Percentiles rank a stretch among this genome's conserved stretches.
Conservation (phyloP, 2,329 filamentous ascomycete genomes). For the Fusarium protoensiforme region DNA sequence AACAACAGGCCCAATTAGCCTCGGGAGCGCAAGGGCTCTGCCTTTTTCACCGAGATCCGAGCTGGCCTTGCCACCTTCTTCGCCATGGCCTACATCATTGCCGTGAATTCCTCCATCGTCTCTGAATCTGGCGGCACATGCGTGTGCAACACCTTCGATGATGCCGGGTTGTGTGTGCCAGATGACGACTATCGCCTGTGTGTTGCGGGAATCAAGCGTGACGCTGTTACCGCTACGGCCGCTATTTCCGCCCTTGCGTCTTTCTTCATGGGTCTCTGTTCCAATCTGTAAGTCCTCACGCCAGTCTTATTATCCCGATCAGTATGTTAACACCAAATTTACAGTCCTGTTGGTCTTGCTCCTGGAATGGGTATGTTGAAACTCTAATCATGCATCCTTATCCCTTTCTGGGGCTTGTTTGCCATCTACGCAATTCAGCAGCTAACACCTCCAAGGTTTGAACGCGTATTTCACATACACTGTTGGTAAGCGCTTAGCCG, state of each 20-base stretch:
- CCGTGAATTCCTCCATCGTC: slow-evolving; percentile 64
- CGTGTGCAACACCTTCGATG: slow-evolving; percentile 68
- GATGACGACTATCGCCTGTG: slow-evolving; percentile 74
- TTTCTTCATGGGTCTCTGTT: slow-evolving; percentile 86
- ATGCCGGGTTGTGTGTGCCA: slow-evolving; percentile 59
- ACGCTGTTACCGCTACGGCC: slow-evolving; percentile 86
- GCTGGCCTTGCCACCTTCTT: slow-evolving; percentile 86
- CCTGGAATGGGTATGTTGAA: slow-evolving; percentile 55
- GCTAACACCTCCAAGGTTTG: slow-evolving; percentile 57
- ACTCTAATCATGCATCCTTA: background rate
- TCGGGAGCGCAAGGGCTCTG: slow-evolving; percentile 77
- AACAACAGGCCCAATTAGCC: slow-evolving; percentile 55
- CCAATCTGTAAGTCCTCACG: slow-evolving; percentile 70
- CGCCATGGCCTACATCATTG: slow-evolving; percentile 67
- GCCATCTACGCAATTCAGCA: background rate
- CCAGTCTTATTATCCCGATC: background rate
- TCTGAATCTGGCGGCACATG: slow-evolving; percentile 80
- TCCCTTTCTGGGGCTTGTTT: background rate
- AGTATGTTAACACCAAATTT: slow-evolving; percentile 2
- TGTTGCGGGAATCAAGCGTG: slow-evolving; percentile 73
- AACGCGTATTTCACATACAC: slow-evolving; percentile 91
- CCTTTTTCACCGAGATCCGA: slow-evolving; percentile 86
- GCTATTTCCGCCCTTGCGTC: slow-evolving; percentile 82
- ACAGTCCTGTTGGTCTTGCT: slow-evolving; percentile 52
- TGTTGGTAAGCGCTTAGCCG: slow-evolving; percentile 45